A percentile compares a stretch with the other conserved stretches of the same genome.
Evolutionary conservation across 305 asterid genomes (phyloP).

Genomic region (Fraxinus sp.): DNA sequence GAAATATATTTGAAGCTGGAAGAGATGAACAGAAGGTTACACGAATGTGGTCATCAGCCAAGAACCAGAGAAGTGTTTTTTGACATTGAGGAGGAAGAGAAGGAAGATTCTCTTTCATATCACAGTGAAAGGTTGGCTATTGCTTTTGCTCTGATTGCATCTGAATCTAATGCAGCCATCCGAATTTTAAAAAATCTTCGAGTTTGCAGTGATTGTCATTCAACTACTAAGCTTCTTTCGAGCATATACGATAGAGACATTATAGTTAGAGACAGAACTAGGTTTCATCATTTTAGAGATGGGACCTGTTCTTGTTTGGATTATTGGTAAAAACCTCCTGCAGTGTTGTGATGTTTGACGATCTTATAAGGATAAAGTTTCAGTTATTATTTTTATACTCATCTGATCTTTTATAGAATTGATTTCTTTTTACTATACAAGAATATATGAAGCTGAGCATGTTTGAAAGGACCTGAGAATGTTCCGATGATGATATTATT

Average conservation of each 20-base stretch:
- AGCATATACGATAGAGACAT: slow-evolving; percentile 45
- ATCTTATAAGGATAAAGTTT: too few species aligned
- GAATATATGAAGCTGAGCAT: too few species aligned
- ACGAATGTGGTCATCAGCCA: slow-evolving; percentile 50
- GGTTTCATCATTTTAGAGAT: slow-evolving; percentile 58
- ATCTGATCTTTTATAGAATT: not conserved
- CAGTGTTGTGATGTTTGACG: not conserved
- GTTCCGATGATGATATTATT: too few species aligned
- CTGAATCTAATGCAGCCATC: slow-evolving; percentile 33
- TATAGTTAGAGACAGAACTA: slow-evolving; percentile 54
- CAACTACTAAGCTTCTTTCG: slow-evolving; percentile 46
- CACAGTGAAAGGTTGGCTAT: slow-evolving; percentile 64
- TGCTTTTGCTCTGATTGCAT: slow-evolving; percentile 49
- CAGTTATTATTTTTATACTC: not conserved
- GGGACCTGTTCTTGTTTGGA: slow-evolving; percentile 62
- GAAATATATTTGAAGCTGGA: slow-evolving; percentile 53
- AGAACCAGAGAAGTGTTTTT: slow-evolving; percentile 55
- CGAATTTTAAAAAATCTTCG: slow-evolving; percentile 62
- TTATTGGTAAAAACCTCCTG: slow-evolving; percentile 42
- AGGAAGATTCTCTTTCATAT: slow-evolving; percentile 49
- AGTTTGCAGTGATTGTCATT: slow-evolving; percentile 63
- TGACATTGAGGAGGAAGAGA: slow-evolving; percentile 70
- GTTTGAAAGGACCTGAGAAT: too few species aligned
- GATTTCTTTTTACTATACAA: not conserved
- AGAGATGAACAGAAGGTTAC: slow-evolving; percentile 54